Evolutionary conservation across 495 filamentous ascomycete species (phyloP), one percentile per base, ranked within the genome.

Genomic region (Halenospora varia): DNA sequence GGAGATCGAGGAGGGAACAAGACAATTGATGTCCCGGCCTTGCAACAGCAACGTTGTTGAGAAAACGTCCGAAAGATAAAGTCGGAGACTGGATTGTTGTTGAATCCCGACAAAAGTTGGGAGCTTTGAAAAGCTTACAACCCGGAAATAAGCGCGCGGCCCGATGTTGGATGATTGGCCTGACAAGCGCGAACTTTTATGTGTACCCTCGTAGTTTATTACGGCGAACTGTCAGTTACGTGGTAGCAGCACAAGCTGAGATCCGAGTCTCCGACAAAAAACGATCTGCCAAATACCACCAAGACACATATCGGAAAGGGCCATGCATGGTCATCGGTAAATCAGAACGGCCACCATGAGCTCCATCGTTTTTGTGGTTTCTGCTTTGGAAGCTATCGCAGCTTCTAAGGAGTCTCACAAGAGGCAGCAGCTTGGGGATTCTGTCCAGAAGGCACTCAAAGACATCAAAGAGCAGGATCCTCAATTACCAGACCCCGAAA

Each of bases 321-420:
- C 65, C 44, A 53, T 63, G 51, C 56, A 69, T 64, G 66, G 64
- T 63, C 57, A 44, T n/a, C 15, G 59, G 39, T 44, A 50, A 25
- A 54, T 39, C 19, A 29, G 35, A 63, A 62, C 71, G 68, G 66
- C 74, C 80, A 81, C 86, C 53, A 87, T 96, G 71, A 94, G 89
- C 77, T 97, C 94, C 49, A 86, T 96, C 55, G 90, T 96, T 53
- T 97, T 97, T 69, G 89, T 97, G 57, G 86, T 96, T 51, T 90
- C 88, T 55, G 91, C 95, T 24, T 73, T 99, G 51, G 94, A 97
- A 75, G 82, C 84, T 63, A 96, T 99, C 65, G 89, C 86, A 48
- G 80, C 87, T 22, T 93, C 90, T 39, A 92, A 89, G 71, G 92
- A 97, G 73, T 90, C 90, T 35, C 80, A 85, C 68, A 88, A 81